Evolutionary conservation across 2,329 filamentous ascomycete species (phyloP).

Genomic region (Calonectria leucothoes): DNA sequence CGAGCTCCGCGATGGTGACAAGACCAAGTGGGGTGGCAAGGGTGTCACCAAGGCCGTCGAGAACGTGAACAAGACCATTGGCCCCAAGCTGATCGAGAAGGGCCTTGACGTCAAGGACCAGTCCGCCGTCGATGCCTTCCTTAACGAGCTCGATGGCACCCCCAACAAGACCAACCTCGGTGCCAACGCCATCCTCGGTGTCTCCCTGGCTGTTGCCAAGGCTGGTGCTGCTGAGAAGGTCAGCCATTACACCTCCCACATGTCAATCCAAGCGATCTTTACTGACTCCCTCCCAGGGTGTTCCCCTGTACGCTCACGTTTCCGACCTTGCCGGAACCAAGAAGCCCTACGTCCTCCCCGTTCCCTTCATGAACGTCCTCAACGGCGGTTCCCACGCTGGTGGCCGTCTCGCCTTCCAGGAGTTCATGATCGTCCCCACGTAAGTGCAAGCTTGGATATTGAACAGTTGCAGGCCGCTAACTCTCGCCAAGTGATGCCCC

Average conservation of each 20-base stretch:
- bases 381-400: slow-evolving; percentile 95
- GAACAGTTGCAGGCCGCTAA: slow-evolving; percentile 16
- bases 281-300: slow-evolving; percentile 60
- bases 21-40: slow-evolving; percentile 87
- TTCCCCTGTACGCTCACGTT: slow-evolving; percentile 89
- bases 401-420: slow-evolving; percentile 94
- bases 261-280: not conserved
- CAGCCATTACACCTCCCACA: slow-evolving; percentile 24
- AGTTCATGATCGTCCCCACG: slow-evolving; percentile 95
- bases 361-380: slow-evolving; percentile 94
- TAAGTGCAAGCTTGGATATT: slow-evolving; percentile 55
- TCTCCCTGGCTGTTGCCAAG: slow-evolving; percentile 87
- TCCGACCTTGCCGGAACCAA: slow-evolving; percentile 90
- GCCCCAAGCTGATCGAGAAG: slow-evolving; percentile 84
- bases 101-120: slow-evolving; percentile 88
- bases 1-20: slow-evolving; percentile 92
- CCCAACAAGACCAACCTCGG: slow-evolving; percentile 89
- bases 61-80: slow-evolving; percentile 87
- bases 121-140: slow-evolving; percentile 84
- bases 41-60: slow-evolving; percentile 87
- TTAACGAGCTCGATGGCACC: slow-evolving; percentile 86
- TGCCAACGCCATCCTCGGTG: slow-evolving; percentile 90
- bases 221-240: slow-evolving; percentile 90
- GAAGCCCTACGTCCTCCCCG: slow-evolving; percentile 90
- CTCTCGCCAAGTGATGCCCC: slow-evolving; percentile 73